Conservation (phyloP, 768 basidiomycete species). For the Calocera viscosa region DNA sequence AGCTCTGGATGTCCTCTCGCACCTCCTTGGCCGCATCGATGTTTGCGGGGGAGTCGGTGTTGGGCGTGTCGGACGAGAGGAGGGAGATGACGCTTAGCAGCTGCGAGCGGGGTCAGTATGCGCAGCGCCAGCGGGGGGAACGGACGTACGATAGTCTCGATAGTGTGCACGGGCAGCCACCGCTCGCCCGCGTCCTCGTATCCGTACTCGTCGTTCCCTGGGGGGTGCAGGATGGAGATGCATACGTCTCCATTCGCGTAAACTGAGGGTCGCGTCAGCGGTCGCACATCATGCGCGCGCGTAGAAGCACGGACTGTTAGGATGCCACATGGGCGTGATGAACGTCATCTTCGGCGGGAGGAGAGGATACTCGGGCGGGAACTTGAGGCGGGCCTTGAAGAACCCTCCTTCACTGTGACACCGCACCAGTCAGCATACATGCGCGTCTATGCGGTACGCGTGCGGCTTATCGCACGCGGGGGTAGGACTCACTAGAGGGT, state of each 20-base stretch:
- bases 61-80: slow-evolving; percentile 80
- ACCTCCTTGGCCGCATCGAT: slow-evolving; percentile 68
- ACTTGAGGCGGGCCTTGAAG: slow-evolving; percentile 79
- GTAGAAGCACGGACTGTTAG: slow-evolving; percentile 64
- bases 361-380: slow-evolving; percentile 83
- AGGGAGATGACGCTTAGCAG: slow-evolving; percentile 93
- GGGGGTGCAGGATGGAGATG: slow-evolving; percentile 94
- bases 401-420: slow-evolving; percentile 78
- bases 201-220: slow-evolving; percentile 33
- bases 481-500: slow-evolving; percentile 67
- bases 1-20: slow-evolving; percentile 38
- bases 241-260: slow-evolving; percentile 95
- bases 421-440: slow-evolving; percentile 15
- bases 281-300: slow-evolving; percentile 10
- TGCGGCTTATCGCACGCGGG: not conserved
- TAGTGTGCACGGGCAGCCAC: slow-evolving; percentile 95
- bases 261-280: slow-evolving; percentile 41
- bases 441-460: slow-evolving; percentile 2
- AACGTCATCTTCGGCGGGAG: slow-evolving; percentile 95
- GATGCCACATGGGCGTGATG: slow-evolving; percentile 92
- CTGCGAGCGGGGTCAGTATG: slow-evolving; percentile 31
- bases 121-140: slow-evolving; percentile 4
- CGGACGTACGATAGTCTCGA: slow-evolving; percentile 78
- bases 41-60: slow-evolving; percentile 88
- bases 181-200: slow-evolving; percentile 95